phyloP scores from a whole-genome alignment of 257 asterid genomes.

The Solanum chilense region DNA sequence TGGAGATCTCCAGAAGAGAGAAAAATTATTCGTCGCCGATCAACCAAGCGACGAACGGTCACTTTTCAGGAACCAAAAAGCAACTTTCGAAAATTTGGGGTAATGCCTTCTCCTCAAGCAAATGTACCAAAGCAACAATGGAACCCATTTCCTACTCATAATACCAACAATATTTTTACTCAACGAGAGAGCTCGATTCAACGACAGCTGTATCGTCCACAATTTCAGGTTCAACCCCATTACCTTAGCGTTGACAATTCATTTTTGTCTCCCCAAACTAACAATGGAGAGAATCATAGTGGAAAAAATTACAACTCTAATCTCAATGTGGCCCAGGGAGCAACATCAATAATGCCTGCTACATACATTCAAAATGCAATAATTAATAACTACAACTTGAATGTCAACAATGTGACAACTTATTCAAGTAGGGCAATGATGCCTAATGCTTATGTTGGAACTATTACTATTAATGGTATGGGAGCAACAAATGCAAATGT shows the following conservation, averaged over 20 bases:
- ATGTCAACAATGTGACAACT: not conserved
- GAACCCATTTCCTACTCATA: not conserved
- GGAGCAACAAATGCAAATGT: not conserved
- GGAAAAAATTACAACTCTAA: not conserved
- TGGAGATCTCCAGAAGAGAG: slow-evolving; percentile 10
- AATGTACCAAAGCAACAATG: not conserved
- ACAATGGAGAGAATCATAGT: not conserved
- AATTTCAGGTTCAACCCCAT: not conserved
- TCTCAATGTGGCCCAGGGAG: not conserved
- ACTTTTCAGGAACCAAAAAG: not conserved
- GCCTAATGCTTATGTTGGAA: not conserved
- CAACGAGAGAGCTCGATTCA: not conserved
- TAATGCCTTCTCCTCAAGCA: slow-evolving; percentile 4
- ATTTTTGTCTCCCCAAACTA: not conserved
- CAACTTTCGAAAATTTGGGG: not conserved
- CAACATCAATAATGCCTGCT: not conserved
- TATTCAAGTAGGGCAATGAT: not conserved
- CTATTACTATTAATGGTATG: not conserved
- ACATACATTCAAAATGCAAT: not conserved
- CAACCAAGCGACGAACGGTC: too few relatives aligned
- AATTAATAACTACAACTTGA: not conserved
- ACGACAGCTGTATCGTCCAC: not conserved
- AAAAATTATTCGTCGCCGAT: not conserved
- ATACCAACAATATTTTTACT: not conserved
- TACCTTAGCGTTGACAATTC: not conserved